phyloP scores from a whole-genome alignment of 768 basidiomycete species.

The Macrolepiota albuminosa region DNA sequence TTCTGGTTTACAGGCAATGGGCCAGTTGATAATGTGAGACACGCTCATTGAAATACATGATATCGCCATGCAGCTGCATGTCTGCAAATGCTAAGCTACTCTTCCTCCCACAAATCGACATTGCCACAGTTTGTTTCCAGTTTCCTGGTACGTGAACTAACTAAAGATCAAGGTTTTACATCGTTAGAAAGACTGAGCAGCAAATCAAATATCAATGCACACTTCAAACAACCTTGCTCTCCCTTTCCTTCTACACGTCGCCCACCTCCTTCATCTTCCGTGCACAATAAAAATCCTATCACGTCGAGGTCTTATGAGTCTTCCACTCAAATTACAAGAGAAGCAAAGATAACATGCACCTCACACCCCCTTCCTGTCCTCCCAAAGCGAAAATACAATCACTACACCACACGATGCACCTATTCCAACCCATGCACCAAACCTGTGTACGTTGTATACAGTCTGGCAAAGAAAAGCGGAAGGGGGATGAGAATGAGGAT shows the following conservation, averaged over 20 bases:
- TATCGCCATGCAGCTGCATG: too few relatives aligned
- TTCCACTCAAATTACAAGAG: not conserved
- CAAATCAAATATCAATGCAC: too few relatives aligned
- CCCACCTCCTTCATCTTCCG: not conserved
- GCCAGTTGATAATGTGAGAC: too few relatives aligned
- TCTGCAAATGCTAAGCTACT: too few relatives aligned
- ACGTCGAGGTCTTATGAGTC: not conserved
- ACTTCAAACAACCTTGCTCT: not conserved
- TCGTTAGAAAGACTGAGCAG: too few relatives aligned
- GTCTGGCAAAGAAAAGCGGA: conserved; percentile 84
- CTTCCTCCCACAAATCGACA: too few relatives aligned
- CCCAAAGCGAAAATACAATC: conserved; percentile 83
- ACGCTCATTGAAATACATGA: too few relatives aligned
- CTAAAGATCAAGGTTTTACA: too few relatives aligned
- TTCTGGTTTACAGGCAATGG: too few relatives aligned
- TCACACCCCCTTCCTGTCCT: conserved; percentile 65
- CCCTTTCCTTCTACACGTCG: not conserved
- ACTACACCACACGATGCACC: conserved; percentile 69
- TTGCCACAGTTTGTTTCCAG: too few relatives aligned
- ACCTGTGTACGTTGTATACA: conserved; percentile 56
- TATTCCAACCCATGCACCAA: conserved; percentile 76
- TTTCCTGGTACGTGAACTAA: too few relatives aligned
- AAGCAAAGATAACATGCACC: not conserved
- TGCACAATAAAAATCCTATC: not conserved
- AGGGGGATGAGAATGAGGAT: conserved; percentile 76